phyloP scores from a whole-genome alignment of 2,329 filamentous ascomycete species.

The Stachybotrys elegans region DNA sequence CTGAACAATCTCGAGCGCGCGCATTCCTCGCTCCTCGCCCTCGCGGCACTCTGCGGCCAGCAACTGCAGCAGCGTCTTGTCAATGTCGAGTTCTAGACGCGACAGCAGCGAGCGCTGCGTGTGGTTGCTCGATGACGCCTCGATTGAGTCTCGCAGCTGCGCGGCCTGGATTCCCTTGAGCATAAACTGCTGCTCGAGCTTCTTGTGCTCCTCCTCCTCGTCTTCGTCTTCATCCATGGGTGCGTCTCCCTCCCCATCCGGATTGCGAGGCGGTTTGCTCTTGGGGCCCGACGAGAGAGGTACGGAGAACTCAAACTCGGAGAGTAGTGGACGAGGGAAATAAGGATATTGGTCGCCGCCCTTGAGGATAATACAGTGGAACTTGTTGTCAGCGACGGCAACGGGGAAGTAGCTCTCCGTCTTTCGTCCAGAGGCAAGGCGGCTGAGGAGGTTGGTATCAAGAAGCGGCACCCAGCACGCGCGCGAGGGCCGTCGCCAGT shows the following conservation, averaged over 20 bases:
- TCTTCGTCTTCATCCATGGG: slow-evolving; percentile 26
- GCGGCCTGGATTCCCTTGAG: slow-evolving; percentile 66
- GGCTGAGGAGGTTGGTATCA: slow-evolving; percentile 78
- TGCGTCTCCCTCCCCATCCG: slow-evolving; percentile 24
- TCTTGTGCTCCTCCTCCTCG: slow-evolving; percentile 46
- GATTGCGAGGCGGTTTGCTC: slow-evolving; percentile 25
- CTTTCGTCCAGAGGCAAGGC: slow-evolving; percentile 79
- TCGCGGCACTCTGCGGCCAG: slow-evolving; percentile 86
- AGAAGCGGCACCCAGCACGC: slow-evolving; percentile 89
- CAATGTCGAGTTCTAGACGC: slow-evolving; percentile 74
- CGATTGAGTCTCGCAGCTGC: slow-evolving; percentile 70
- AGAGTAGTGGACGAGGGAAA: slow-evolving; percentile 83
- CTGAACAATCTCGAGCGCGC: slow-evolving; percentile 82
- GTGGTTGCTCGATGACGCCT: slow-evolving; percentile 53
- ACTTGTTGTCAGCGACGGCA: slow-evolving; percentile 83
- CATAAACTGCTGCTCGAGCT: slow-evolving; percentile 77
- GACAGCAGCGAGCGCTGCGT: slow-evolving; percentile 63
- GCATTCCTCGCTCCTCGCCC: slow-evolving; percentile 90
- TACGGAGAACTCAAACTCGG: slow-evolving; percentile 88
- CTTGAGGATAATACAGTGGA: slow-evolving; percentile 99
- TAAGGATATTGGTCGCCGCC: slow-evolving; percentile 90
- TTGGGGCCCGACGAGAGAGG: slow-evolving; percentile 59
- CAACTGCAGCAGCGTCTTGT: slow-evolving; percentile 86
- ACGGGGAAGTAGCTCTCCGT: slow-evolving; percentile 92
- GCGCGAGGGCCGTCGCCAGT: slow-evolving; percentile 83